A percentile compares a stretch with the other conserved stretches of the same genome.
Conservation (phyloP, 2,329 filamentous ascomycete species). For the Shiraia bambusicola region DNA sequence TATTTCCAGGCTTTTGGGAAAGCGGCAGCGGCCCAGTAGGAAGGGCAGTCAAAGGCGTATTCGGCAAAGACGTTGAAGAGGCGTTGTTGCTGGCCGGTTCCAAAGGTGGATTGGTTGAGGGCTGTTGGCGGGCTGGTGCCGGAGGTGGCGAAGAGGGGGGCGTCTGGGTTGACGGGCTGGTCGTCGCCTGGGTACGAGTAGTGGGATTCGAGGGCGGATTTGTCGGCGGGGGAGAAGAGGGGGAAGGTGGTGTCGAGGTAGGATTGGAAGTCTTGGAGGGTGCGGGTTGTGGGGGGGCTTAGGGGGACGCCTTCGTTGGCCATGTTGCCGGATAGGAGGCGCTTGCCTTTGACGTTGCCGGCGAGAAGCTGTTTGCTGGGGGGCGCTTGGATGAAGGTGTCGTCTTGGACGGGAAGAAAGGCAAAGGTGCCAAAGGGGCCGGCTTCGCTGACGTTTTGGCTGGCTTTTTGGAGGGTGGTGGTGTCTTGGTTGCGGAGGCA, state of each 20-base stretch:
- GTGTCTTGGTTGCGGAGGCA: constrained; percentile 34
- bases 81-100: constrained; percentile 38
- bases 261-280: constrained; percentile 30
- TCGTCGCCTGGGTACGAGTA: constrained; percentile 34
- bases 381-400: constrained; percentile 41
- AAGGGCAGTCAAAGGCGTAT: constrained; percentile 47
- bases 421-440: constrained; percentile 46
- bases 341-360: constrained; percentile 28
- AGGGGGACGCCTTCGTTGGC: constrained; percentile 47
- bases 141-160: constrained; percentile 28
- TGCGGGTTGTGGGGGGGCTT: constrained; percentile 30
- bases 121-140: constrained; percentile 26
- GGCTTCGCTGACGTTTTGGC: constrained; percentile 33
- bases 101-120: constrained; percentile 33
- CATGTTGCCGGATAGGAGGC: constrained; percentile 37
- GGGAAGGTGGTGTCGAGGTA: constrained; percentile 36
- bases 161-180: constrained; percentile 20
- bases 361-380: constrained; percentile 31
- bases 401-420: constrained; percentile 47
- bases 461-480: constrained; percentile 30
- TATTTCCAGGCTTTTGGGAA: constrained; percentile 39
- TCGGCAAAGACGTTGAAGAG: constrained; percentile 50
- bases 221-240: constrained; percentile 38
- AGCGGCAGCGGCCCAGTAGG: constrained; percentile 45
- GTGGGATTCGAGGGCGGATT: constrained; percentile 25